phyloP scores from a whole-genome alignment of 768 basidiomycete genomes.

The Austroboletus festivus region DNA sequence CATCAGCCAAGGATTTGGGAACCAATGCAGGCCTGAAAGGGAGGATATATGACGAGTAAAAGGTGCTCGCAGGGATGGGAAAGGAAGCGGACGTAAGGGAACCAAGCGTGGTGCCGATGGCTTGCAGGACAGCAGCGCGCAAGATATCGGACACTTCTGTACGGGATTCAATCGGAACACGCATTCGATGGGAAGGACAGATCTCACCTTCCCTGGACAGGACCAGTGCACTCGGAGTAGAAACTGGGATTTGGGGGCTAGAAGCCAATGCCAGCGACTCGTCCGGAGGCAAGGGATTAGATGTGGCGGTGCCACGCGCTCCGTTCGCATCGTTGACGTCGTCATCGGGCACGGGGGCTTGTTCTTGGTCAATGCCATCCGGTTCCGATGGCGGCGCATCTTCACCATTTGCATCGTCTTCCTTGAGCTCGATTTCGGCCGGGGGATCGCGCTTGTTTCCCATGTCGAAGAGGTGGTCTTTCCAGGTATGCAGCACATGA shows the following conservation, averaged over 20 bases:
- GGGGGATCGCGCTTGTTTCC: constrained; percentile 64
- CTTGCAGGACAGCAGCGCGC: constrained; percentile 61
- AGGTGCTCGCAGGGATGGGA: constrained; percentile 71
- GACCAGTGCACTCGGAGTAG: constrained; percentile 10
- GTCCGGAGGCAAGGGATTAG: constrained; percentile 6
- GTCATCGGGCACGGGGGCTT: constrained; percentile 9
- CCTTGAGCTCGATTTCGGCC: constrained; percentile 32
- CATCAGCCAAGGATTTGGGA: constrained; percentile 13
- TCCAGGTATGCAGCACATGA: constrained; percentile 68
- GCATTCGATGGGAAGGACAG: not conserved
- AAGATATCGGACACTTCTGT: constrained; percentile 42
- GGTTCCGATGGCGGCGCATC: constrained; percentile 14
- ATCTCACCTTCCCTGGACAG: constrained; percentile 31
- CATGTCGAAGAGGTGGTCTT: constrained; percentile 71
- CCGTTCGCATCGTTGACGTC: constrained; percentile 7
- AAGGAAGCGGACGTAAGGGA: constrained; percentile 52
- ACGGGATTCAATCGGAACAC: not conserved
- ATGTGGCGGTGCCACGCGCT: constrained; percentile 27
- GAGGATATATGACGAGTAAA: constrained; percentile 75
- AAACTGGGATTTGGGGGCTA: constrained; percentile 1
- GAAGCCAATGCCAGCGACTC: constrained; percentile 5
- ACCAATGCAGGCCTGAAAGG: constrained; percentile 73
- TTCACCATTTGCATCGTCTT: constrained; percentile 4
- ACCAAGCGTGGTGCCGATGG: constrained; percentile 49
- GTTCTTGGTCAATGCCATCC: constrained; percentile 1